Evolutionary conservation across 2,329 filamentous ascomycete genomes (phyloP), one percentile per base, ranked within the genome.

Genomic region (Cercospora sp.): DNA sequence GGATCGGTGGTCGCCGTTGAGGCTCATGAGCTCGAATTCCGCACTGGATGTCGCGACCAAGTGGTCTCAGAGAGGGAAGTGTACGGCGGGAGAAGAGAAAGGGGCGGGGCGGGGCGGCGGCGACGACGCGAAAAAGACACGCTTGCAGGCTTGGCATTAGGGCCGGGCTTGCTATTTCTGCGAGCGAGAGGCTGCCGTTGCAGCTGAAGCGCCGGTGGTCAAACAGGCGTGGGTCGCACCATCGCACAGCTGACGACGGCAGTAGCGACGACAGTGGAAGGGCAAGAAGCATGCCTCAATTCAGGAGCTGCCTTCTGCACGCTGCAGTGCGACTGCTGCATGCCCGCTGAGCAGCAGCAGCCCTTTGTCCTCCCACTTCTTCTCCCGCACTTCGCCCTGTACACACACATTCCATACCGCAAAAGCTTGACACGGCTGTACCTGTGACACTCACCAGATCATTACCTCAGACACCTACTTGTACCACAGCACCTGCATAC

Each of bases 391-490:
- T 30, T 55, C 48, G 18, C 20, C 30, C 55, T 23, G 55, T 13
- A 36, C 16, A 59, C 30, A 23, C 2, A 13, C 55, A 59, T 59
- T 33, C 55, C 28, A 18, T 23, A 16, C 48, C 48, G 23, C 23
- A 26, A 26, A 48, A 20, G 45, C 45, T 48, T 8, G 53, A 57
- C 53, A 30, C 55, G 30, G 30, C 55, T 59, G 55, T 36, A 31
- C 55, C 55, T 59, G 55, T 59, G 55, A 59, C 55, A 23, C 55
- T 20, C 30, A 59, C n/a, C 55, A 18, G 3, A 59, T 59, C 30
- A 20, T 59, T 59, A 58, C 55, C 30, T 6, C 28, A 9, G 30
- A n/a, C 26, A 30, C 28, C 30, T 20, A 36, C 55, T 36, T 28
- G 23, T 28, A 55, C 48, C 9, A 48, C 20, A 20, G n/a, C 20